Evolutionary conservation across 805 yeast species (phyloP).

Genomic region (Hanseniaspora nectarophila): DNA sequence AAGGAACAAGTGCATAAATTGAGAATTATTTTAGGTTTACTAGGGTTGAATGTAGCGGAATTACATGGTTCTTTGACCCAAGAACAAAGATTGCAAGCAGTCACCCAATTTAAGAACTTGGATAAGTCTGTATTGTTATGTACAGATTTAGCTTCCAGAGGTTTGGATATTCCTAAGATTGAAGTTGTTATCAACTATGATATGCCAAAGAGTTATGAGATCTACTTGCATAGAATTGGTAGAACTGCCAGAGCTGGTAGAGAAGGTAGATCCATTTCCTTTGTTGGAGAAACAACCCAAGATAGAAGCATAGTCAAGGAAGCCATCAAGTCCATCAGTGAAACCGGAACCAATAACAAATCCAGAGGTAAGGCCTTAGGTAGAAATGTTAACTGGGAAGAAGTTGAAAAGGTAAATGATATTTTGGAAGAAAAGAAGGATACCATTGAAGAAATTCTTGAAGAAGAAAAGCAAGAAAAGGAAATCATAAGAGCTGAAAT

Average conservation of each 20-base stretch:
- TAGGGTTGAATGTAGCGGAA: conserved; percentile 69
- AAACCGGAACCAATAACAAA: conserved; percentile 23
- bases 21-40: conserved; percentile 59
- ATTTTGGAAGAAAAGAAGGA: conserved; percentile 49
- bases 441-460: conserved; percentile 61
- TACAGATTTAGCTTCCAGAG: conserved; percentile 98
- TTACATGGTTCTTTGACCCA: conserved; percentile 75
- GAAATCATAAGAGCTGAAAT: conserved; percentile 80
- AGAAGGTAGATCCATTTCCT: conserved; percentile 82
- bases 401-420: conserved; percentile 56
- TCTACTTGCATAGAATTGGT: conserved; percentile 94
- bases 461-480: conserved; percentile 81
- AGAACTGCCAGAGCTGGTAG: conserved; percentile 99
- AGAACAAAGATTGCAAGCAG: conserved; percentile 82
- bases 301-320: conserved; percentile 87
- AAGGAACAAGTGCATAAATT: conserved; percentile 83
- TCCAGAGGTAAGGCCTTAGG: conserved; percentile 59
- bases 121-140: conserved; percentile 80
- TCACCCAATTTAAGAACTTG: conserved; percentile 68
- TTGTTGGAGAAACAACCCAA: conserved; percentile 82
- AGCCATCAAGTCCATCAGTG: conserved; percentile 60
- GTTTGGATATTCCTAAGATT: conserved; percentile 96
- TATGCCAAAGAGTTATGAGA: conserved; percentile 86
- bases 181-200: conserved; percentile 90
- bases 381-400: conserved; percentile 80